A percentile compares a stretch with the other conserved stretches of the same genome.
These are phyloP conservation scores for Paecilomyces sp. DNA, from an alignment of 2,329 filamentous ascomycete genomes.

Conservation along the genomic window DNA sequence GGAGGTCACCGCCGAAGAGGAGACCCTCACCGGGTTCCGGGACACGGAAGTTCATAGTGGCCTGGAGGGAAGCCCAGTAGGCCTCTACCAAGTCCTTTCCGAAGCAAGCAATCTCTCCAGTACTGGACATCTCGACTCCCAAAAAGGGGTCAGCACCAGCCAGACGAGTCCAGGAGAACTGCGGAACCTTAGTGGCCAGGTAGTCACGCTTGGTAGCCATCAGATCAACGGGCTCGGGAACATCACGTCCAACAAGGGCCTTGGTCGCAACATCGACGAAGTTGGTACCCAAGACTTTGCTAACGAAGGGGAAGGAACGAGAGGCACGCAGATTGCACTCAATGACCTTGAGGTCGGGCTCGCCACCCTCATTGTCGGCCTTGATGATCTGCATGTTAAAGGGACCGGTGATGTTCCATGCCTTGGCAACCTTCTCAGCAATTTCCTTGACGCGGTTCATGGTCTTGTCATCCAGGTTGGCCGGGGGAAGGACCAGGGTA, in stretches of 20 bases:
- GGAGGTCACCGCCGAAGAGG: conserved; percentile 80
- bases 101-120: conserved; percentile 98
- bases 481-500: conserved; percentile 84
- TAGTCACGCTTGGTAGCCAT: conserved; percentile 89
- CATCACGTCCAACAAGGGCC: conserved; percentile 76
- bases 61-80: conserved; percentile 95
- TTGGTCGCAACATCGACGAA: conserved; percentile 95
- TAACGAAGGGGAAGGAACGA: conserved; percentile 95
- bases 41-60: conserved; percentile 98
- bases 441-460: conserved; percentile 92
- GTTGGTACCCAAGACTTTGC: conserved; percentile 92
- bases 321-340: conserved; percentile 97
- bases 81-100: conserved; percentile 92
- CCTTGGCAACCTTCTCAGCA: conserved; percentile 89
- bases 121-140: conserved; percentile 94
- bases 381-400: conserved; percentile 99
- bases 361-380: conserved; percentile 67
- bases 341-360: conserved; percentile 83
- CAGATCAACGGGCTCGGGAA: conserved; percentile 77
- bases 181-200: conserved; percentile 92
- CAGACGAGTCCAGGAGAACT: conserved; percentile 98
- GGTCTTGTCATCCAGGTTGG: conserved; percentile 65
- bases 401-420: conserved; percentile 93
- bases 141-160: conserved; percentile 96
- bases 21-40: conserved; percentile 92